phyloP scores from a whole-genome alignment of 164 flowering plant species.

The Stephania yunnanensis region DNA sequence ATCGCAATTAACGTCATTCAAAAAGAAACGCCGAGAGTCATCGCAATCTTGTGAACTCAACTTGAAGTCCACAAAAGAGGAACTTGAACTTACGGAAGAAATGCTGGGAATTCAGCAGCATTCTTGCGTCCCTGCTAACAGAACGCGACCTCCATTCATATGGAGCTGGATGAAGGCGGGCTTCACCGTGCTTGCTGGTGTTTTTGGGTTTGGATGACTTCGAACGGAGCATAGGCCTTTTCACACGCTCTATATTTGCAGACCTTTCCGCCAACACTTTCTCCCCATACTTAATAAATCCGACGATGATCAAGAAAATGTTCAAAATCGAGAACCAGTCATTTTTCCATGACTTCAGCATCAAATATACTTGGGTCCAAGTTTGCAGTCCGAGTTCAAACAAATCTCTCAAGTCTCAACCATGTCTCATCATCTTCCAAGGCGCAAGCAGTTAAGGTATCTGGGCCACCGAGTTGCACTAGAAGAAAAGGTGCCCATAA shows the following conservation, averaged over 20 bases:
- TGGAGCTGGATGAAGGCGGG: background rate
- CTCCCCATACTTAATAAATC: background rate
- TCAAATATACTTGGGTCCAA: constrained; percentile 1
- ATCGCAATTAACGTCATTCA: no score
- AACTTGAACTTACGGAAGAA: constrained; percentile 6
- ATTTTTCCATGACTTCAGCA: background rate
- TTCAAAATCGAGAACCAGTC: background rate
- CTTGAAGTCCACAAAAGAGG: constrained; percentile 25
- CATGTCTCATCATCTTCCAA: constrained; percentile 24
- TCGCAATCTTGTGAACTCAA: constrained; percentile 17
- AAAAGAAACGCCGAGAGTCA: no score
- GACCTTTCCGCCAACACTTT: background rate
- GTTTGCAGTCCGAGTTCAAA: constrained; percentile 10
- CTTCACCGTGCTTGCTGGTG: background rate
- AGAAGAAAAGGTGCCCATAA: constrained; percentile 25
- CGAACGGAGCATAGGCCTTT: background rate
- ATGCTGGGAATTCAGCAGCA: background rate
- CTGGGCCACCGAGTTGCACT: constrained; percentile 24
- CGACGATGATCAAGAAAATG: constrained; percentile 1
- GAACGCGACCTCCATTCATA: no score
- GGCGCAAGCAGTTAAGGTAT: constrained; percentile 20
- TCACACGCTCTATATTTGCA: background rate
- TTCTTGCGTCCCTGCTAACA: background rate
- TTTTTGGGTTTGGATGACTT: background rate
- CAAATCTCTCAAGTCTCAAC: constrained; percentile 13